Base-by-base conservation (phyloP, 1,284 basidiomycete species). In the Coniferiporia sulphurascens region DNA sequence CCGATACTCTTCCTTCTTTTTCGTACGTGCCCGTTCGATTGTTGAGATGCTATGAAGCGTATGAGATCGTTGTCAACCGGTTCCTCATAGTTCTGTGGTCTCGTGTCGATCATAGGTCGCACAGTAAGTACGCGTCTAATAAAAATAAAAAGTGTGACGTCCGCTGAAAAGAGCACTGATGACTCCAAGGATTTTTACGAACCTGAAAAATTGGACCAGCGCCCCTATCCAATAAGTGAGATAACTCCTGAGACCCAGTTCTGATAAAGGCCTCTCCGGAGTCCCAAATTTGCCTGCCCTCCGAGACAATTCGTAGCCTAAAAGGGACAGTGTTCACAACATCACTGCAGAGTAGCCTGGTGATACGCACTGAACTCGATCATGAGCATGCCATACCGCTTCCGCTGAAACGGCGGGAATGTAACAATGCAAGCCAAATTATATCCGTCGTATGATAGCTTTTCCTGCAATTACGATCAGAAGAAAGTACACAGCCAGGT, bases 371-470 rank as follows among this genome's bases (percentile, higher is more conserved):
- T 98, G 78, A 98, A 98, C 76, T 99, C 96, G 68, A 99, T 98
- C 80, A 99, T 83, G 43, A 99, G 83, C 77, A 93, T 95, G 3
- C 95, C 96, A 68, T 91, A 98, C 6, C 94, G 91, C 66, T 87
- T 84, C 63, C 87, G 83, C 70, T 98, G 96, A 69, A 88, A 95
- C 13, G 95, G 96, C 1, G 96, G 97, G 56, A 99, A 85, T 2
- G 93, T 93, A 63, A 98, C 87, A 67, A 99, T 99, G 72, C 94
- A 97, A 1, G 96, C 96, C 13, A 99, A 81, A 69, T 99, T 99
- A 76, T 95, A 98, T 67, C 95, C 93, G 67, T 99, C 96, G 67
- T 94, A 97, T 1, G 94, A 96, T 21, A 90, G 70, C 71, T 98
- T 98, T 74, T 98, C 96, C 91, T 95, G 70, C n/a, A 13, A 48